Conservation (phyloP, 2,329 filamentous ascomycete species). For the Trematosphaeria pertusa region DNA sequence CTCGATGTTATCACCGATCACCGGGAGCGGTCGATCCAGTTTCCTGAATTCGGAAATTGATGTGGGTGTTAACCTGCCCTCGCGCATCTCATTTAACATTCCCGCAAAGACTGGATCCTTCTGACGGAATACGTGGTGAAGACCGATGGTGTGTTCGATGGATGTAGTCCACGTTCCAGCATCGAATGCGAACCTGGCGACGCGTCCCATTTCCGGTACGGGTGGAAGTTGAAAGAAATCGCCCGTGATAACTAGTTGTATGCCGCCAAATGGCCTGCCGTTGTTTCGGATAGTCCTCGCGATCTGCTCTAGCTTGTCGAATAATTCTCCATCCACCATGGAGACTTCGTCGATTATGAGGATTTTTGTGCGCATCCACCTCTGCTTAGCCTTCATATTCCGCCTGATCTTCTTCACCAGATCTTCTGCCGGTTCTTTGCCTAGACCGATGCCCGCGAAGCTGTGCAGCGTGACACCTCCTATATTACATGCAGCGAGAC, state of each 20-base stretch:
- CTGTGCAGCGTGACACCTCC: slow-evolving; percentile 95
- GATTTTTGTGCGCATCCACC: slow-evolving; percentile 88
- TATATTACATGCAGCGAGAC: slow-evolving; percentile 94
- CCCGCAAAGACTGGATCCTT: slow-evolving; percentile 86
- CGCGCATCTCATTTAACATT: slow-evolving; percentile 98
- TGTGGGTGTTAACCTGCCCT: slow-evolving; percentile 78
- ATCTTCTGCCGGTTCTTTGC: slow-evolving; percentile 82
- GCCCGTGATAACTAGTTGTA: slow-evolving; percentile 93
- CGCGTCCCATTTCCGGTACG: slow-evolving; percentile 78
- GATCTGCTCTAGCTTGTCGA: slow-evolving; percentile 92
- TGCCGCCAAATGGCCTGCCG: slow-evolving; percentile 90
- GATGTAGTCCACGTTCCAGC: slow-evolving; percentile 89
- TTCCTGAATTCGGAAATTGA: slow-evolving; percentile 80
- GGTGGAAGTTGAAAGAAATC: slow-evolving; percentile 98
- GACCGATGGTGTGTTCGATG: slow-evolving; percentile 92
- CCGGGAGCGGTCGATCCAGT: slow-evolving; percentile 67
- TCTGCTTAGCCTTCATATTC: slow-evolving; percentile 84
- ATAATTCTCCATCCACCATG: slow-evolving; percentile 97
- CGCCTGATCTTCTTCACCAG: slow-evolving; percentile 90
- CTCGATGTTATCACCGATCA: slow-evolving; percentile 76
- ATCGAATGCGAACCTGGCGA: slow-evolving; percentile 90
- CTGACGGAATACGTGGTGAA: slow-evolving; percentile 96
- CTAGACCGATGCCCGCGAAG: slow-evolving; percentile 92
- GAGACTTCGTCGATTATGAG: slow-evolving; percentile 95
- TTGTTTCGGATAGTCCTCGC: slow-evolving; percentile 88